Evolutionary conservation across 1,284 basidiomycete genomes (phyloP).

Genomic region (Cutaneotrichosporon mucoides): DNA sequence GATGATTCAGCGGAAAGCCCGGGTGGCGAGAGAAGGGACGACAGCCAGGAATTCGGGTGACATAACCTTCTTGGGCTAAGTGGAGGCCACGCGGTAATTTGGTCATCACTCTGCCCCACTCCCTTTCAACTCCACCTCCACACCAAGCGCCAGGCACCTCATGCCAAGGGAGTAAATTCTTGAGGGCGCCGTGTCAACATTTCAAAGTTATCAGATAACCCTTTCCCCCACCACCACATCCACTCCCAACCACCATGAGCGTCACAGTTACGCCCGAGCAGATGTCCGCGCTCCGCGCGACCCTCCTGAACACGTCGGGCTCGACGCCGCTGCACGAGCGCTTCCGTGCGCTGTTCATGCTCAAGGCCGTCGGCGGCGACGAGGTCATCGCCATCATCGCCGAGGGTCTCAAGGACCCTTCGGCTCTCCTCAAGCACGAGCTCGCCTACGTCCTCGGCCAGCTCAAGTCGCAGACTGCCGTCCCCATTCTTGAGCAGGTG

Average conservation of each 20-base stretch:
- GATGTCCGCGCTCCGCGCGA: constrained; percentile 39
- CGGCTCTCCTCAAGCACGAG: constrained; percentile 93
- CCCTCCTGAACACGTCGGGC: constrained; percentile 71
- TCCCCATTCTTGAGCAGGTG: constrained; percentile 74
- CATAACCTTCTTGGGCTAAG: too few relatives aligned
- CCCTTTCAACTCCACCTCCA: too few relatives aligned
- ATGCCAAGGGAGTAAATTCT: too few relatives aligned
- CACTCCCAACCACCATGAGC: constrained; percentile 28
- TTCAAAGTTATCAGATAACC: constrained; percentile 4
- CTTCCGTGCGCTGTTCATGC: constrained; percentile 88
- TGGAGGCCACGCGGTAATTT: too few relatives aligned
- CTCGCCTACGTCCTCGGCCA: constrained; percentile 96
- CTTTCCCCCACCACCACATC: neutral
- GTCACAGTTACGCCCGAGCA: constrained; percentile 42
- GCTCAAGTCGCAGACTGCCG: constrained; percentile 68
- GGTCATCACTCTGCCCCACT: too few relatives aligned
- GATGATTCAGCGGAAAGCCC: too few relatives aligned
- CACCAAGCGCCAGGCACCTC: too few relatives aligned
- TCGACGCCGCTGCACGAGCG: constrained; percentile 77
- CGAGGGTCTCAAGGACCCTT: constrained; percentile 78
- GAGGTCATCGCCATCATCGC: constrained; percentile 77
- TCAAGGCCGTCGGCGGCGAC: constrained; percentile 76
- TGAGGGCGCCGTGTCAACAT: neutral
- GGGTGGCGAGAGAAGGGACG: too few relatives aligned
- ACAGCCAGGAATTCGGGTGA: too few relatives aligned